Conservation (phyloP, 2,329 filamentous ascomycete genomes). For the Colletotrichum theobromicola region DNA sequence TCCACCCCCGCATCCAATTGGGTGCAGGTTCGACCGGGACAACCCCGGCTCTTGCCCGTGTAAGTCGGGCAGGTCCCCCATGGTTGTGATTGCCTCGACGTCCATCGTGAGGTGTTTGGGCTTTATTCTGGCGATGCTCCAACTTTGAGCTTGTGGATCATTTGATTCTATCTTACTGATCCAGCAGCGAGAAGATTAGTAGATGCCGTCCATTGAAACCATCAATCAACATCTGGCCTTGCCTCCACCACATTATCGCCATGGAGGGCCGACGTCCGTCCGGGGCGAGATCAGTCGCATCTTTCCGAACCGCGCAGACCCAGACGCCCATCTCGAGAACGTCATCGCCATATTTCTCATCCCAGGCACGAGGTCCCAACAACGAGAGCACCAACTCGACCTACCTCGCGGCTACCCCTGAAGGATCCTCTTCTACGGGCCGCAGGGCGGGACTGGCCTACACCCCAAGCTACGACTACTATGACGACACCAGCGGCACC, state of each 20-base stretch:
- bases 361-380: not conserved
- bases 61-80: slow-evolving; percentile 14
- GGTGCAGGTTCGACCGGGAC: not conserved
- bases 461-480: not conserved
- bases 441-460: not conserved
- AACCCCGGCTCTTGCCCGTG: slow-evolving; percentile 5
- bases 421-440: not conserved
- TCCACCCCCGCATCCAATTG: not conserved
- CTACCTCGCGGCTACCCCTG: not conserved
- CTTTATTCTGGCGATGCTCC: not conserved
- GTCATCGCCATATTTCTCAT: slow-evolving; percentile 2
- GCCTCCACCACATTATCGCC: not conserved
- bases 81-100: not conserved
- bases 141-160: not conserved
- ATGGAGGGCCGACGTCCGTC: not conserved
- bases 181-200: not conserved
- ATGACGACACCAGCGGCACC: not conserved
- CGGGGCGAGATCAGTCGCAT: not conserved
- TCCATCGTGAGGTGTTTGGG: not conserved
- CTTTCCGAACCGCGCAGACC: not conserved
- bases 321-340: not conserved
- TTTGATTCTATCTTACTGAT: not conserved
- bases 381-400: not conserved
- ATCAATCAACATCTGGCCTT: not conserved
- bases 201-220: not conserved